These are phyloP conservation scores for Colletotrichum tofieldiae DNA, from an alignment of 2,329 filamentous ascomycete genomes.

Conservation along the genomic window DNA sequence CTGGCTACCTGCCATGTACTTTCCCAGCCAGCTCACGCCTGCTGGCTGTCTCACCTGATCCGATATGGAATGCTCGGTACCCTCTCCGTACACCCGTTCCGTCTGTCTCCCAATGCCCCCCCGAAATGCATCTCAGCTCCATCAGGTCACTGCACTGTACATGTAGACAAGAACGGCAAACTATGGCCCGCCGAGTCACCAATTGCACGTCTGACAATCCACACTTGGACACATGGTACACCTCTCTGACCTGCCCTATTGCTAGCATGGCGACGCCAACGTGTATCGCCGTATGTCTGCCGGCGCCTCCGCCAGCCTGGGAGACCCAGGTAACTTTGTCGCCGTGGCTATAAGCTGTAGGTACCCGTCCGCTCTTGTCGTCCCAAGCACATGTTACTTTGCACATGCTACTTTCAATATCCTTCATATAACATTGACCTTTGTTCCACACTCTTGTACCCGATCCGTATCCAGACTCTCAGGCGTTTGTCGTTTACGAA, in stretches of 20 bases:
- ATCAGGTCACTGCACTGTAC: conserved; percentile 29
- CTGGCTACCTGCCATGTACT: conserved; percentile 32
- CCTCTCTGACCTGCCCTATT: conserved; percentile 23
- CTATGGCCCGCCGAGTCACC: conserved; percentile 32
- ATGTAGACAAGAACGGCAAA: conserved; percentile 22
- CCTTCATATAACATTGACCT: conserved; percentile 29
- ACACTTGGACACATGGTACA: conserved; percentile 28
- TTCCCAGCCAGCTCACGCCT: neutral
- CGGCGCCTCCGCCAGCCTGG: conserved; percentile 37
- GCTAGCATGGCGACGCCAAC: conserved; percentile 32
- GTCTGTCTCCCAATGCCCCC: conserved; percentile 6
- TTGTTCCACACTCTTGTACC: conserved; percentile 37
- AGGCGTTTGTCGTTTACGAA: conserved; percentile 8
- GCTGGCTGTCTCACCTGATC: conserved; percentile 16
- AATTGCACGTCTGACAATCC: conserved; percentile 36
- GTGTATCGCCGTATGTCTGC: conserved; percentile 37
- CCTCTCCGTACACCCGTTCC: conserved; percentile 24
- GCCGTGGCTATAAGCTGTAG: conserved; percentile 34
- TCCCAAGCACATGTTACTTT: conserved; percentile 27
- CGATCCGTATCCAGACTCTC: conserved; percentile 16
- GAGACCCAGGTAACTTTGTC: conserved; percentile 39
- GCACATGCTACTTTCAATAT: conserved; percentile 36
- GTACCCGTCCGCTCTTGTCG: conserved; percentile 42
- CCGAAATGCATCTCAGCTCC: conserved; percentile 29
- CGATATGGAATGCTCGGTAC: conserved; percentile 13